These are phyloP conservation scores for Saccharomyces pastorianus DNA, from an alignment of 1,139 yeast species.

Conservation along the genomic window DNA sequence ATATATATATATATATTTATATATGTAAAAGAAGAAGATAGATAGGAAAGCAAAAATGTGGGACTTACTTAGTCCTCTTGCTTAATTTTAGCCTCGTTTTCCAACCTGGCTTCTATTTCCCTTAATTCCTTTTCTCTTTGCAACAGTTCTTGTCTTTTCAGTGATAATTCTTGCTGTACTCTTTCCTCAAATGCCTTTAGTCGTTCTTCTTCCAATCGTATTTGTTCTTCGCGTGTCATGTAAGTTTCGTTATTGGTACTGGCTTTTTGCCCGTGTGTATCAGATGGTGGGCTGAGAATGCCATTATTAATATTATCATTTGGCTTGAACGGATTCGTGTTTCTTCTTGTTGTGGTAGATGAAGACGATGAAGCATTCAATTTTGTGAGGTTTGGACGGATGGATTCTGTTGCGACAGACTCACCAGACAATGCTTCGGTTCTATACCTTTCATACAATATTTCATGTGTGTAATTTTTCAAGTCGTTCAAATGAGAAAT, in stretches of 20 bases:
- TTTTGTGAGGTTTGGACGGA: background rate
- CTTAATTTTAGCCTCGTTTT: constrained; percentile 38
- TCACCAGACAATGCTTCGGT: constrained; percentile 72
- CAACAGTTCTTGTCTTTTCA: constrained; percentile 74
- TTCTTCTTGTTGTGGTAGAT: constrained; percentile 7
- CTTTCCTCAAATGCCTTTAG: constrained; percentile 72
- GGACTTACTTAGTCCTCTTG: constrained; percentile 9
- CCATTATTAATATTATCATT: constrained; percentile 2
- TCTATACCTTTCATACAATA: constrained; percentile 85
- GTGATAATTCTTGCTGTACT: constrained; percentile 80
- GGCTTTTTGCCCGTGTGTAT: constrained; percentile 11
- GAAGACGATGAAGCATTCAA: constrained; percentile 8
- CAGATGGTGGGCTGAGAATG: constrained; percentile 2
- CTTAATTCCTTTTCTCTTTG: constrained; percentile 84
- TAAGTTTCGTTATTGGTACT: constrained; percentile 35
- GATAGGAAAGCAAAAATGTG: background rate
- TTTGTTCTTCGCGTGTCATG: constrained; percentile 69
- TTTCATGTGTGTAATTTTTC: constrained; percentile 87
- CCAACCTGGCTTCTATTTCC: constrained; percentile 69
- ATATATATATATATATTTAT: background rate
- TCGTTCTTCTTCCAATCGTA: constrained; percentile 72
- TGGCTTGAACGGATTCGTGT: constrained; percentile 2
- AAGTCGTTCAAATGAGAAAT: constrained; percentile 92
- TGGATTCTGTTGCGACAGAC: background rate
- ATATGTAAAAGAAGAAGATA: background rate